Evolutionary conservation across 805 yeast species (phyloP).

Genomic region (Nakazawaea anatomiae): DNA sequence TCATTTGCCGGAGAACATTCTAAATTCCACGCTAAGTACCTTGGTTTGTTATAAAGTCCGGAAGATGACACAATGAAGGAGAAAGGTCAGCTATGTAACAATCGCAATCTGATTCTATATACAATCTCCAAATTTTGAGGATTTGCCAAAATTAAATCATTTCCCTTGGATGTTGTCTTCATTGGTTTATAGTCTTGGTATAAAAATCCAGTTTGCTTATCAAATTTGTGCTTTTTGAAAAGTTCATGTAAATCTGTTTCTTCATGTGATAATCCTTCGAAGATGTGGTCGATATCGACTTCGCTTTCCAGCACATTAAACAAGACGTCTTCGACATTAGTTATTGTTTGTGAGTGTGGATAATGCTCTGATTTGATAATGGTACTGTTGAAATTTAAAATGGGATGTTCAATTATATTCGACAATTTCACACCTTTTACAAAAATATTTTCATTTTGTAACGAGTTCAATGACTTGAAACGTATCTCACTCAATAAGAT

Average conservation of each 20-base stretch:
- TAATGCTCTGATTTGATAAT: too few species aligned
- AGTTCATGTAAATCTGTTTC: not conserved
- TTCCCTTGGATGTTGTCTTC: not conserved
- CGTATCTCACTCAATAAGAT: too few species aligned
- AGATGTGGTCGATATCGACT: too few species aligned
- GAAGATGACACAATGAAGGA: not conserved
- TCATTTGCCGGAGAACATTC: slow-evolving; percentile 81
- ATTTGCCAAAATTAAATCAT: not conserved
- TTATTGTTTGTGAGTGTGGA: too few species aligned
- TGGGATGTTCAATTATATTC: too few species aligned
- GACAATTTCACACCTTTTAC: too few species aligned
- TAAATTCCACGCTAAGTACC: slow-evolving; percentile 68
- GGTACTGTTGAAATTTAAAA: too few species aligned
- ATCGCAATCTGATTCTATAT: not conserved
- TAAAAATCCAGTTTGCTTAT: not conserved
- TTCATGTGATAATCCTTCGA: not conserved
- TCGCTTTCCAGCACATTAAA: too few species aligned
- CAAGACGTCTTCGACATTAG: too few species aligned
- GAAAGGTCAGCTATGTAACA: not conserved
- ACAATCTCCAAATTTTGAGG: slow-evolving; percentile 1
- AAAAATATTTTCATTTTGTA: too few species aligned
- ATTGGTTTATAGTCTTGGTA: not conserved
- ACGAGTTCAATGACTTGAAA: too few species aligned
- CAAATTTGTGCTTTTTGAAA: not conserved
- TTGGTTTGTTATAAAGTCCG: slow-evolving; percentile 17